Evolutionary conservation across 2,329 filamentous ascomycete genomes (phyloP).

Genomic region (Xylariaceae sp.): DNA sequence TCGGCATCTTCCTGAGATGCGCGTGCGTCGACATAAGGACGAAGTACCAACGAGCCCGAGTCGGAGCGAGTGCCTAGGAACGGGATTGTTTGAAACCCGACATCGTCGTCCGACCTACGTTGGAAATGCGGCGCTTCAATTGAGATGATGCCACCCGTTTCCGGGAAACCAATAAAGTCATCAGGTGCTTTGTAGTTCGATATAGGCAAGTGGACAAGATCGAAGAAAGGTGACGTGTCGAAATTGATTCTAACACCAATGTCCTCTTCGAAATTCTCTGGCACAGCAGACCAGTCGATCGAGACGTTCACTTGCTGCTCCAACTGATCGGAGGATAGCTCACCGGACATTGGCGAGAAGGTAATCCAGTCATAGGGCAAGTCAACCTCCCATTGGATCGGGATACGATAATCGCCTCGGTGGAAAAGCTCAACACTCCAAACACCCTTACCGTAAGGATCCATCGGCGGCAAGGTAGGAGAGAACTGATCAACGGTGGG

Average conservation of each 20-base stretch:
- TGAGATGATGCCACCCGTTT: slow-evolving; percentile 32
- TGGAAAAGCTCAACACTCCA: slow-evolving; percentile 49
- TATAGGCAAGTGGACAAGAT: slow-evolving; percentile 30
- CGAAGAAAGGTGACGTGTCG: slow-evolving; percentile 33
- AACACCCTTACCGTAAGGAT: slow-evolving; percentile 41
- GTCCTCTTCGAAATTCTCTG: slow-evolving; percentile 27
- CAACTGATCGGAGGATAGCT: slow-evolving; percentile 36
- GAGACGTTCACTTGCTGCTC: slow-evolving; percentile 44
- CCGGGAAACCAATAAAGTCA: slow-evolving; percentile 30
- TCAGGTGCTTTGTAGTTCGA: slow-evolving; percentile 13
- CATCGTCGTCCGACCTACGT: slow-evolving; percentile 18
- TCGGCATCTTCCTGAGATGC: slow-evolving; percentile 13
- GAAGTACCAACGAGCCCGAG: slow-evolving; percentile 23
- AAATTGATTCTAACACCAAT: slow-evolving; percentile 32
- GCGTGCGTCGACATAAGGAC: slow-evolving; percentile 22
- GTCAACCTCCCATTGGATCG: slow-evolving; percentile 37
- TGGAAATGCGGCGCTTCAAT: slow-evolving; percentile 30
- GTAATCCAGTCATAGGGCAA: slow-evolving; percentile 37
- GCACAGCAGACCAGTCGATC: slow-evolving; percentile 43
- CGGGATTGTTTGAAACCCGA: slow-evolving; percentile 28
- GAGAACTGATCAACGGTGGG: slow-evolving; percentile 34
- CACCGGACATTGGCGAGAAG: slow-evolving; percentile 15
- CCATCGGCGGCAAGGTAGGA: slow-evolving; percentile 42
- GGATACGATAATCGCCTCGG: slow-evolving; percentile 37
- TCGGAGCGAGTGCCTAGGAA: slow-evolving; percentile 28